phyloP scores from a whole-genome alignment of 2,329 filamentous ascomycete genomes.

The Ascochyta clinopodiicola region DNA sequence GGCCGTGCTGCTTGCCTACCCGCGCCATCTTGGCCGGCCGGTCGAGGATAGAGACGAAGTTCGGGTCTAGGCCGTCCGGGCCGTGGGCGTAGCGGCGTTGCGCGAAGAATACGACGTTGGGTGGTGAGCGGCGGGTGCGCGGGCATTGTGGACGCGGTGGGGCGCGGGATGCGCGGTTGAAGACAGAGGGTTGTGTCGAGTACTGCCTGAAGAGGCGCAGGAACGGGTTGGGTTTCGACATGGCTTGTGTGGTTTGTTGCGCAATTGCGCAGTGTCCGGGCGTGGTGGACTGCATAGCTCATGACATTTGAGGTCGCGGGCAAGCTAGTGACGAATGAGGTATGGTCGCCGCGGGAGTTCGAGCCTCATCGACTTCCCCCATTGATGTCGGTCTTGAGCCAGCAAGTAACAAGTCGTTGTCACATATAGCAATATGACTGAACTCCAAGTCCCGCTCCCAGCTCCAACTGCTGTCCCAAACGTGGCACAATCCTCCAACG shows the following conservation, averaged over 20 bases:
- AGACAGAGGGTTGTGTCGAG: slow-evolving; percentile 20
- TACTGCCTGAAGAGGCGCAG: slow-evolving; percentile 41
- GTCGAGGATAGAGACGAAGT: slow-evolving; percentile 86
- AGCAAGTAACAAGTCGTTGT: no score
- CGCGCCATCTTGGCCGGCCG: slow-evolving; percentile 82
- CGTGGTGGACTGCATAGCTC: background rate
- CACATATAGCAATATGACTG: background rate
- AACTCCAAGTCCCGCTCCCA: background rate
- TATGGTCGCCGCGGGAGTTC: slow-evolving; percentile 23
- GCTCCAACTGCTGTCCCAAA: no score
- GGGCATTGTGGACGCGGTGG: slow-evolving; percentile 43
- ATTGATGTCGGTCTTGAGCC: no score
- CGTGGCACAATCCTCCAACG: no score
- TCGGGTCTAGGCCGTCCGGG: slow-evolving; percentile 69
- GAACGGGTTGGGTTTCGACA: slow-evolving; percentile 46
- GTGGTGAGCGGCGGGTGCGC: slow-evolving; percentile 34
- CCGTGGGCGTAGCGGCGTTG: slow-evolving; percentile 31
- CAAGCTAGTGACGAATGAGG: slow-evolving; percentile 21
- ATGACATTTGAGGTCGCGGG: background rate
- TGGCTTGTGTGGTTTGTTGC: slow-evolving; percentile 17
- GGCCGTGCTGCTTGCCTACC: slow-evolving; percentile 75
- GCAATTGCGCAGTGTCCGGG: slow-evolving; percentile 1
- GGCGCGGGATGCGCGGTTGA: slow-evolving; percentile 15
- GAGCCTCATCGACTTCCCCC: background rate
- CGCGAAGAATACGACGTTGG: slow-evolving; percentile 20